phyloP scores from a whole-genome alignment of 805 yeast genomes.

The Lachancea sp. region DNA sequence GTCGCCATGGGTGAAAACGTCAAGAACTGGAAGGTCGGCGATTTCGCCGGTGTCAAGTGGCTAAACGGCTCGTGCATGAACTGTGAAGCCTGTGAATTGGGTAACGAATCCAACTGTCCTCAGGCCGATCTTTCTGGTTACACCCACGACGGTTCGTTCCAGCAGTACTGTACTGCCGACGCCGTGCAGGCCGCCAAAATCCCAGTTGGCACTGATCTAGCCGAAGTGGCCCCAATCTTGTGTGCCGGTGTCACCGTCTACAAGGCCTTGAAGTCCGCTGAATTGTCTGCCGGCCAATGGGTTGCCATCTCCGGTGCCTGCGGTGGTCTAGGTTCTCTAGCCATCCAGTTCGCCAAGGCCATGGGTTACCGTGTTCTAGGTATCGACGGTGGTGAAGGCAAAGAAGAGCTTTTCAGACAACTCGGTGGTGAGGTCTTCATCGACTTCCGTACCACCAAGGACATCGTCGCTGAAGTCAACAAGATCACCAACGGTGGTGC shows the following conservation, averaged over 20 bases:
- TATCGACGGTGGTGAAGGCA: slow-evolving; percentile 64
- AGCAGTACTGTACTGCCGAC: slow-evolving; percentile 84
- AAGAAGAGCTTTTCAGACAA: slow-evolving; percentile 46
- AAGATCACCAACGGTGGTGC: slow-evolving; percentile 66
- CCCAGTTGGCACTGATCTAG: slow-evolving; percentile 69
- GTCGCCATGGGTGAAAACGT: slow-evolving; percentile 55
- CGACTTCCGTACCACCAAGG: slow-evolving; percentile 51
- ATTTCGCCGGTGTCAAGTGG: slow-evolving; percentile 62
- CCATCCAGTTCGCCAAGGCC: slow-evolving; percentile 68
- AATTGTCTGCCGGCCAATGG: slow-evolving; percentile 64
- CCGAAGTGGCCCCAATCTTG: slow-evolving; percentile 70
- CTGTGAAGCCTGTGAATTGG: slow-evolving; percentile 54
- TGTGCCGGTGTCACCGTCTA: slow-evolving; percentile 91
- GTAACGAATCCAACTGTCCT: slow-evolving; percentile 58
- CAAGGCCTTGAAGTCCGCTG: slow-evolving; percentile 82
- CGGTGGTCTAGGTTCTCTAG: slow-evolving; percentile 73
- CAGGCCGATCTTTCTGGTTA: slow-evolving; percentile 74
- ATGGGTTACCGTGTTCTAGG: slow-evolving; percentile 70
- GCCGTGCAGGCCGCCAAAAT: slow-evolving; percentile 80
- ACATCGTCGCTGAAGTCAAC: slow-evolving; percentile 48
- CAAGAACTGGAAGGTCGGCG: slow-evolving; percentile 54
- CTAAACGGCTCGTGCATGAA: slow-evolving; percentile 56
- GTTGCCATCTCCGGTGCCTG: slow-evolving; percentile 74
- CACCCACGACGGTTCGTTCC: slow-evolving; percentile 88
- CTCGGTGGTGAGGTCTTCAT: slow-evolving; percentile 62